phyloP scores from a whole-genome alignment of 31 red algal species.

The Endocladia muricata region DNA sequence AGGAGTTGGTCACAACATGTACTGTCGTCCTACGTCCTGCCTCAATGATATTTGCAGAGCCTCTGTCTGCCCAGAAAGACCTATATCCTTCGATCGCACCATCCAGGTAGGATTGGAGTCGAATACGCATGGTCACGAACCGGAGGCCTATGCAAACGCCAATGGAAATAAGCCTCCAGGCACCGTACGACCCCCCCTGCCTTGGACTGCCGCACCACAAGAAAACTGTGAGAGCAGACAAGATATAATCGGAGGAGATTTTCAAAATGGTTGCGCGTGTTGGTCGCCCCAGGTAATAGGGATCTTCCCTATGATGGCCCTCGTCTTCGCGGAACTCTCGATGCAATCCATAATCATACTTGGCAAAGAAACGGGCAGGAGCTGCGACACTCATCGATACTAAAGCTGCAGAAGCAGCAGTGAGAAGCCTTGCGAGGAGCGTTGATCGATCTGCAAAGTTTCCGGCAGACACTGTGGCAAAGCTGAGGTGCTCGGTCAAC shows the following conservation, averaged over 20 bases:
- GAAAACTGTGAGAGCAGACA: constrained; percentile 2
- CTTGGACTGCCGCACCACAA: constrained; percentile 25
- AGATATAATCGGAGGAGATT: constrained; percentile 29
- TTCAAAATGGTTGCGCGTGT: constrained; percentile 24
- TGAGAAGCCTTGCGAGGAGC: constrained; percentile 7
- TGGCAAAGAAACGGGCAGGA: constrained; percentile 52
- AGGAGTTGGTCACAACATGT: constrained; percentile 33
- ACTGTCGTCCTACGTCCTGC: constrained; percentile 2
- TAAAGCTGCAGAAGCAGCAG: constrained; percentile 14
- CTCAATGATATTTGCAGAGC: not conserved
- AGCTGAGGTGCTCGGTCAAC: not conserved
- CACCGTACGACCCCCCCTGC: constrained; percentile 2
- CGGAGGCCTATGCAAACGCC: not conserved
- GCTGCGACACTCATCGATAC: constrained; percentile 20
- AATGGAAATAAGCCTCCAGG: constrained; percentile 21
- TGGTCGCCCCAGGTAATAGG: constrained; percentile 21
- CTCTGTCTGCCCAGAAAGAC: constrained; percentile 36
- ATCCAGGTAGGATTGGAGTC: constrained; percentile 51
- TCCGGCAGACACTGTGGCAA: not conserved
- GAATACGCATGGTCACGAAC: constrained; percentile 5
- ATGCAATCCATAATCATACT: constrained; percentile 27
- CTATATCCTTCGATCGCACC: constrained; percentile 50
- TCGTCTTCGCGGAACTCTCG: constrained; percentile 16
- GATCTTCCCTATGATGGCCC: constrained; percentile 10
- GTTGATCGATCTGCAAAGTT: not conserved